phyloP scores from a whole-genome alignment of 2,329 filamentous ascomycete genomes.

The Sporothrix brunneoviolacea region DNA sequence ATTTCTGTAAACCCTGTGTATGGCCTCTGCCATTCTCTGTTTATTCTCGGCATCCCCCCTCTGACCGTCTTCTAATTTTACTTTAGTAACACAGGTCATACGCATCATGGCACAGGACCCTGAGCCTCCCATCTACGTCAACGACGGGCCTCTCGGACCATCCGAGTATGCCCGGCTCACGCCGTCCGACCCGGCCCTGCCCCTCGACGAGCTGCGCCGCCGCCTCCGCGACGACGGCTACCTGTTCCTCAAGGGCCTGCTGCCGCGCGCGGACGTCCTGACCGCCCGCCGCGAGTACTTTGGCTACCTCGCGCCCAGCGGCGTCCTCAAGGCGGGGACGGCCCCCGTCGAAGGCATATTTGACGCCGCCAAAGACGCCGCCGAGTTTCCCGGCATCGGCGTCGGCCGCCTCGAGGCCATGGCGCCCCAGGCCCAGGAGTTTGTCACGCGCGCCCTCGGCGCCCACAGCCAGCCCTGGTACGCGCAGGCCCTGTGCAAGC shows the following conservation, averaged over 20 bases:
- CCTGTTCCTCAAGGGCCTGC: slow-evolving; percentile 46
- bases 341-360: slow-evolving; percentile 48
- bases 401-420: slow-evolving; percentile 39
- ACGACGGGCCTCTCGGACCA: slow-evolving; percentile 14
- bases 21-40: no score
- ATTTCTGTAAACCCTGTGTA: no score
- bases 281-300: slow-evolving; percentile 48
- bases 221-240: slow-evolving; percentile 38
- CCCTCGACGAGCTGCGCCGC: slow-evolving; percentile 13
- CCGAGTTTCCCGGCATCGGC: slow-evolving; percentile 47
- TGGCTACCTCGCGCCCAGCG: slow-evolving; percentile 44
- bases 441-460: slow-evolving; percentile 33
- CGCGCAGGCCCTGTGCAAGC: slow-evolving; percentile 46
- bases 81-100: no score
- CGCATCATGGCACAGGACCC: slow-evolving; percentile 3
- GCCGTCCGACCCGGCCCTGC: slow-evolving; percentile 8
- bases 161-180: slow-evolving; percentile 10
- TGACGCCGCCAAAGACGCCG: slow-evolving; percentile 33
- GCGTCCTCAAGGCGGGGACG: slow-evolving; percentile 48
- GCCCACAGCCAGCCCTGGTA: slow-evolving; percentile 50
- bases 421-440: slow-evolving; percentile 12
- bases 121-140: slow-evolving; percentile 11
- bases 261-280: slow-evolving; percentile 47
- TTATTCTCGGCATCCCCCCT: no score
- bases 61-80: no score